Evolutionary conservation across 1,284 basidiomycete genomes (phyloP).

Genomic region (Cerioporus squamosus): DNA sequence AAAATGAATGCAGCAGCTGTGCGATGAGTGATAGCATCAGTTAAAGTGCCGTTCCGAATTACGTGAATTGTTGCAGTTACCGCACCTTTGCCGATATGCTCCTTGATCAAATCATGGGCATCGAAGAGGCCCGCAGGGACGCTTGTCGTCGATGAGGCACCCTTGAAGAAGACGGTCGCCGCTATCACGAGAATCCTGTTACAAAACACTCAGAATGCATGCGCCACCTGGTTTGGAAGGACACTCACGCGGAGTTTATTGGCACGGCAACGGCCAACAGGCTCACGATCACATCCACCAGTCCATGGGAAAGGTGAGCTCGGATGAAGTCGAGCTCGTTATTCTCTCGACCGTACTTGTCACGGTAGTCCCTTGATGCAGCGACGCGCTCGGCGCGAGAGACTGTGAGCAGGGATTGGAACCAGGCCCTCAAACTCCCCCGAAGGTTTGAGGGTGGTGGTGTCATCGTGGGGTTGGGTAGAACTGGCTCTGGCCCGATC

Average conservation of each 20-base stretch:
- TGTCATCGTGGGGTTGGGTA: constrained; percentile 24
- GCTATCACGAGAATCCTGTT: constrained; percentile 36
- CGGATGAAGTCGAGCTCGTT: constrained; percentile 69
- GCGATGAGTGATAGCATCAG: constrained; percentile 19
- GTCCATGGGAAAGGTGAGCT: constrained; percentile 78
- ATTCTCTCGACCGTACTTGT: constrained; percentile 52
- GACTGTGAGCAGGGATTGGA: constrained; percentile 29
- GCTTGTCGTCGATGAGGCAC: constrained; percentile 28
- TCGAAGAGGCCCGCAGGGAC: constrained; percentile 79
- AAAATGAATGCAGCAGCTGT: constrained; percentile 82
- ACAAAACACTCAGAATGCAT: not conserved
- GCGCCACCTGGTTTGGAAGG: not conserved
- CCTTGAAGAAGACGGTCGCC: constrained; percentile 32
- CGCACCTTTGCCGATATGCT: constrained; percentile 70
- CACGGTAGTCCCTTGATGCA: constrained; percentile 31
- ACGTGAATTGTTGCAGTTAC: constrained; percentile 10
- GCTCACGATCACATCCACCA: constrained; percentile 62
- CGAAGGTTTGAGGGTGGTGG: constrained; percentile 4
- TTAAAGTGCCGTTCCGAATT: constrained; percentile 13
- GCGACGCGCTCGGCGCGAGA: constrained; percentile 31
- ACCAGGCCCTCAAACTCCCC: constrained; percentile 17
- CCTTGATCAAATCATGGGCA: constrained; percentile 75
- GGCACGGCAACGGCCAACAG: constrained; percentile 82
- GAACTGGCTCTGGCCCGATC: constrained; percentile 13
- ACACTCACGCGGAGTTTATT: constrained; percentile 67